Base-by-base conservation (phyloP, 768 basidiomycete species). In the Stropharia rugosoannulata region DNA sequence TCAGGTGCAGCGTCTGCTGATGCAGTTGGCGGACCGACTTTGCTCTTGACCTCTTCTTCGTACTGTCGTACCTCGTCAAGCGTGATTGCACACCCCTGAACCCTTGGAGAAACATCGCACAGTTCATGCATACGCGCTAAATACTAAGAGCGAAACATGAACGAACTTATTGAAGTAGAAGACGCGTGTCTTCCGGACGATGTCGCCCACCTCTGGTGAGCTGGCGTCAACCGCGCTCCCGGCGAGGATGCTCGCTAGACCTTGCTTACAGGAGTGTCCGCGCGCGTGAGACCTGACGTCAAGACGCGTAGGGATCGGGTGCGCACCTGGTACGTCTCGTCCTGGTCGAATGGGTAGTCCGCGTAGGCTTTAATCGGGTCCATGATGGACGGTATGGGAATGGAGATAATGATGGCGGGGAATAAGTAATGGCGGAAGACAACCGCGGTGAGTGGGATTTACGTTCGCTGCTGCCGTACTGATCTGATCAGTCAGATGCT, bases 121-220 rank as follows among this genome's bases (percentile, higher is more conserved):
- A 32, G 22, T 48, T 13, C 7, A 46, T 18, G 18, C 9, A 32
- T 15, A 16, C 29, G 37, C 13, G 25, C 29, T 35, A 25, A 35
- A 29, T 10, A 7, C 9, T 12, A 51, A 22, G 27, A 27, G 41
- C 16, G 22, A 29, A 49, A 15, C 29, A 54, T 60, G 40, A 58
- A 82, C 84, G 73, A 73, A 70, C 73, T 67, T 71, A 55, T 89
- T 90, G 69, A 89, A 91, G 70, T 89, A 91, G 65, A 87, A 91
- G 0, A 90, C 76, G 15, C 81, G 75, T 1, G 82, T 81, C 38
- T 77, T 77, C 9, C 80, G 75, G 35, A 85, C 55, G 29, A 82
- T 69, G 22, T 83, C 79, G 12, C 77, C 53, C 63, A 69, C 35
- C 79, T 73, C 16, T 74, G 75, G 7, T 73, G 65, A 63, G 58